These are phyloP conservation scores for Pelargonium cotyledonis DNA, from an alignment of 441 rosid species.

Conservation along the genomic window DNA sequence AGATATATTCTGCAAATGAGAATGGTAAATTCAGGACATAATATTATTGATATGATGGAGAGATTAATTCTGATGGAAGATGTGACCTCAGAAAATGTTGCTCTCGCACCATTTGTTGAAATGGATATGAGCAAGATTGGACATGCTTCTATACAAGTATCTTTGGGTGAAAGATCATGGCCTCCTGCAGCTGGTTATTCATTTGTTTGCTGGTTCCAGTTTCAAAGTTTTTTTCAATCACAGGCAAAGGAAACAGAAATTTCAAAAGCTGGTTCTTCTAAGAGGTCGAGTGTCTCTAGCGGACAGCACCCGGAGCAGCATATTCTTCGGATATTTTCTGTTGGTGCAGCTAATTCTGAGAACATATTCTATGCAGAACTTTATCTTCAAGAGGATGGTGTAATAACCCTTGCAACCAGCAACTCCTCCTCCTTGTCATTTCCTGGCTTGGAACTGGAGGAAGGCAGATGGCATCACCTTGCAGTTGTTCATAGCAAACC, in stretches of 20 bases:
- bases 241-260: slow-evolving; percentile 56
- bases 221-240: slow-evolving; percentile 56
- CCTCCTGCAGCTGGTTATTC: slow-evolving; percentile 99
- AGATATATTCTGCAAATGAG: slow-evolving; percentile 87
- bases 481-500: slow-evolving; percentile 99
- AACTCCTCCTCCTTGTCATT: slow-evolving; percentile 82
- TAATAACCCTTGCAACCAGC: slow-evolving; percentile 96
- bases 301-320: slow-evolving; percentile 57
- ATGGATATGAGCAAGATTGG: slow-evolving; percentile 93
- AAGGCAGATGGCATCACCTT: slow-evolving; percentile 99
- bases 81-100: slow-evolving; percentile 58
- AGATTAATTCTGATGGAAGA: slow-evolving; percentile 77
- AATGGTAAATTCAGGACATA: slow-evolving; percentile 66
- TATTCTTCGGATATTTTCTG: slow-evolving; percentile 84
- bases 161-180: slow-evolving; percentile 97
- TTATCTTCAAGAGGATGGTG: slow-evolving; percentile 92
- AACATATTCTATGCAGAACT: slow-evolving; percentile 88
- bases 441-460: slow-evolving; percentile 92
- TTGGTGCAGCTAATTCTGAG: slow-evolving; percentile 75
- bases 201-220: slow-evolving; percentile 94
- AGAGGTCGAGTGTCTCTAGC: slow-evolving; percentile 38
- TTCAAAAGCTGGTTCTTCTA: slow-evolving; percentile 46
- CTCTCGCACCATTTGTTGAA: slow-evolving; percentile 84
- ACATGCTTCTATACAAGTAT: slow-evolving; percentile 90
- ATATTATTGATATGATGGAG: slow-evolving; percentile 89